Percentiles rank a stretch among this genome's conserved stretches.
Evolutionary conservation across 2,329 filamentous ascomycete genomes (phyloP).

Genomic region (Xylaria sp.): DNA sequence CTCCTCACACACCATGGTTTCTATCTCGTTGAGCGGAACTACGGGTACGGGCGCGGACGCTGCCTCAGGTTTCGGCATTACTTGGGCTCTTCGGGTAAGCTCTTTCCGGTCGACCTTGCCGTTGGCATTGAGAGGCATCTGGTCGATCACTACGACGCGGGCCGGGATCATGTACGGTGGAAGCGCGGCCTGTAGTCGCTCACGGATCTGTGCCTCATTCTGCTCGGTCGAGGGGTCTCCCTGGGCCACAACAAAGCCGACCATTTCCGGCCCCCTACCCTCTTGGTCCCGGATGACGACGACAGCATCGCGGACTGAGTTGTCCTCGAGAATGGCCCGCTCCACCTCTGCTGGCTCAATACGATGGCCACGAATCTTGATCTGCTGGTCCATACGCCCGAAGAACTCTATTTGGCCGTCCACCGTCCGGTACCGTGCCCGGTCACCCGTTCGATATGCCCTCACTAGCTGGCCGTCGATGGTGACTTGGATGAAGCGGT

Average conservation of each 20-base stretch:
- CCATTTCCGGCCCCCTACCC: constrained; percentile 23
- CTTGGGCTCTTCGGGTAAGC: constrained; percentile 25
- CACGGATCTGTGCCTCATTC: constrained; percentile 23
- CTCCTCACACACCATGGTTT: constrained; percentile 21
- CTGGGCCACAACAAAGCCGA: constrained; percentile 25
- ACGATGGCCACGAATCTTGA: constrained; percentile 31
- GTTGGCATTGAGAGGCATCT: constrained; percentile 32
- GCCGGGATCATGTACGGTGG: constrained; percentile 32
- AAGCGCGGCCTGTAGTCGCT: constrained; percentile 18
- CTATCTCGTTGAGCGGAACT: constrained; percentile 16
- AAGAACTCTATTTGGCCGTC: constrained; percentile 28
- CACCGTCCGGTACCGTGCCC: constrained; percentile 7
- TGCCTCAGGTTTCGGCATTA: constrained; percentile 10
- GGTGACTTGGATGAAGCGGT: constrained; percentile 24
- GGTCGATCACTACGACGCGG: constrained; percentile 22
- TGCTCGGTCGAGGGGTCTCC: constrained; percentile 15
- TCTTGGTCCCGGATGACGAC: constrained; percentile 22
- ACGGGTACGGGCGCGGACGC: constrained; percentile 6
- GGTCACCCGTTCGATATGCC: constrained; percentile 26
- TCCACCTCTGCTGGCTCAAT: constrained; percentile 30
- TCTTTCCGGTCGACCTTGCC: constrained; percentile 32
- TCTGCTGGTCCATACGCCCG: constrained; percentile 29
- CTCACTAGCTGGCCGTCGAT: constrained; percentile 21
- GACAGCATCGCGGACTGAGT: constrained; percentile 25
- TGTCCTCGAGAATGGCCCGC: constrained; percentile 20